A percentile compares a stretch with the other conserved stretches of the same genome.
Conservation (phyloP, 2,329 filamentous ascomycete species). For the Exutisphaerella laricina region DNA sequence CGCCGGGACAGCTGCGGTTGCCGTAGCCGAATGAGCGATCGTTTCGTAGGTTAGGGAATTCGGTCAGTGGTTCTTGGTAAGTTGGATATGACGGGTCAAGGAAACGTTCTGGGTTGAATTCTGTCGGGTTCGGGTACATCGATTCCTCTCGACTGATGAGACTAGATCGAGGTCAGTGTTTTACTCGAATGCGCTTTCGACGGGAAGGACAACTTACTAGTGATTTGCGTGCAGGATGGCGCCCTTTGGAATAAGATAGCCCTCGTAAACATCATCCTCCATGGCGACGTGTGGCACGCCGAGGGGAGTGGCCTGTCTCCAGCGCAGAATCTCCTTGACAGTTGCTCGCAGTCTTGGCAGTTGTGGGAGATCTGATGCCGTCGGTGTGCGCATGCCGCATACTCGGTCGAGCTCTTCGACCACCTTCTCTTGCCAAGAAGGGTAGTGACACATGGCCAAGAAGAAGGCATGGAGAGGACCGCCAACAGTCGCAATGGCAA, state of each 20-base stretch:
- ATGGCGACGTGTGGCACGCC: slow-evolving; percentile 34
- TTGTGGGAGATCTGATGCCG: slow-evolving; percentile 29
- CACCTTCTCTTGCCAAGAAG: slow-evolving; percentile 28
- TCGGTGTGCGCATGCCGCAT: slow-evolving; percentile 30
- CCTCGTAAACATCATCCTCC: slow-evolving; percentile 36
- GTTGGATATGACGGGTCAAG: slow-evolving; percentile 32
- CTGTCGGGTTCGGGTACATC: slow-evolving; percentile 28
- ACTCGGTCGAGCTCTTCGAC: slow-evolving; percentile 32
- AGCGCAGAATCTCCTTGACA: slow-evolving; percentile 34
- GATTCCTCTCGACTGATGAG: slow-evolving; percentile 30
- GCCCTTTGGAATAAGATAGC: slow-evolving; percentile 36
- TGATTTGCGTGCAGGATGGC: slow-evolving; percentile 33
- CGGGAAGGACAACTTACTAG: slow-evolving; percentile 27
- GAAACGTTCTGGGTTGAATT: slow-evolving; percentile 33
- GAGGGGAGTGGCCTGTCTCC: slow-evolving; percentile 37
- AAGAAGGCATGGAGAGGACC: slow-evolving; percentile 33
- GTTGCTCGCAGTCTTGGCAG: slow-evolving; percentile 32
- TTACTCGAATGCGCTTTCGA: not conserved
- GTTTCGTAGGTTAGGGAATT: slow-evolving; percentile 33
- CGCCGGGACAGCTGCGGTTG: slow-evolving; percentile 32
- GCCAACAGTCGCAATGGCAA: slow-evolving; percentile 33
- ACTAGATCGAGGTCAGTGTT: slow-evolving; percentile 10
- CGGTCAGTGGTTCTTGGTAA: slow-evolving; percentile 34
- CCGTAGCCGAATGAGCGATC: slow-evolving; percentile 34
- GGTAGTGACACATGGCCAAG: slow-evolving; percentile 32